Evolutionary conservation across 2,329 filamentous ascomycete genomes (phyloP).

Genomic region (Aspergillus fumigatus): DNA sequence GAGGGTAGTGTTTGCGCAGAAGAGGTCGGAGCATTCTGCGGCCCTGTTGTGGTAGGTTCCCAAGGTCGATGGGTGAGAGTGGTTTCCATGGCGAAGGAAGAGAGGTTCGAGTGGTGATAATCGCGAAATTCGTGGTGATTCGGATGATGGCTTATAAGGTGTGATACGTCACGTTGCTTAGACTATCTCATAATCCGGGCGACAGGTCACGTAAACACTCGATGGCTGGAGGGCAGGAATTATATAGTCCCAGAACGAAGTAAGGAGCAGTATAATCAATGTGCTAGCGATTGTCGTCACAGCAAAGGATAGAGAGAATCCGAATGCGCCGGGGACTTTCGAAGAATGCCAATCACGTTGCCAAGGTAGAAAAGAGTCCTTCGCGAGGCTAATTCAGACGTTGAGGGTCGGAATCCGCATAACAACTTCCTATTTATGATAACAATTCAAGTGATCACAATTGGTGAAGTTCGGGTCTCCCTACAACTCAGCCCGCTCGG

Average conservation of each 20-base stretch:
- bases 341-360: background rate
- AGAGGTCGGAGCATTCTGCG: conserved; percentile 31
- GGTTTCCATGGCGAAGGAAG: conserved; percentile 33
- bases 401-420: background rate
- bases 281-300: background rate
- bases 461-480: background rate
- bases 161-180: background rate
- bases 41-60: conserved; percentile 35
- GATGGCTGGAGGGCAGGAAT: background rate
- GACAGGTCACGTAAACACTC: background rate
- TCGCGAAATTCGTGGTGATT: background rate
- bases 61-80: conserved; percentile 41
- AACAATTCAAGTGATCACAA: background rate
- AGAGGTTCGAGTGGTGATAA: background rate
- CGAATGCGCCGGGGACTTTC: background rate
- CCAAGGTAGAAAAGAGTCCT: background rate
- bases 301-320: background rate
- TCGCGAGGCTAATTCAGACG: background rate
- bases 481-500: background rate
- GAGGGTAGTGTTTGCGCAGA: conserved; percentile 43
- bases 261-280: background rate
- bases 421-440: background rate
- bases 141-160: background rate
- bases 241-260: background rate
- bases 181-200: background rate